Conservation (phyloP, 306 rosid species). For the Spatholobus suberectus region DNA sequence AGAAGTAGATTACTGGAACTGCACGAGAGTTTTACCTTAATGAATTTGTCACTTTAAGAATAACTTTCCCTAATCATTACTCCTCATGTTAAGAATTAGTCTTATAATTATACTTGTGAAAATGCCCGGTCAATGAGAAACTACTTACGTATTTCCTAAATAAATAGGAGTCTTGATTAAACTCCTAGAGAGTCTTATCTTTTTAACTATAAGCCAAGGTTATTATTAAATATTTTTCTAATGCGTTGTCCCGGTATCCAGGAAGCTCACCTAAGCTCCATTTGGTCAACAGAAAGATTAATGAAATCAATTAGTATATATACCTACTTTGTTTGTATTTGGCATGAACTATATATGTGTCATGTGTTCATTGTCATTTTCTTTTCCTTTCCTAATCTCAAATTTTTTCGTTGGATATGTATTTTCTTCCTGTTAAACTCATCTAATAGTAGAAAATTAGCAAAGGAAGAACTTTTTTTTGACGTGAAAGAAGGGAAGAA, state of each 20-base stretch:
- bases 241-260: neutral
- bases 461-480: neutral
- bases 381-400: slow-evolving; percentile 14
- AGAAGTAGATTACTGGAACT: too few relatives aligned
- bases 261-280: slow-evolving; percentile 43
- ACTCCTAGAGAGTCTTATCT: neutral
- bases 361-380: slow-evolving; percentile 30
- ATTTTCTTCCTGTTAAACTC: neutral
- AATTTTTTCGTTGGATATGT: neutral
- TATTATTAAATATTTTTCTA: neutral
- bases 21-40: too few relatives aligned
- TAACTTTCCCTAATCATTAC: neutral
- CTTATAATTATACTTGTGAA: neutral
- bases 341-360: slow-evolving; percentile 20
- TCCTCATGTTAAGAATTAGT: neutral
- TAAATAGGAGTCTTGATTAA: slow-evolving; percentile 2
- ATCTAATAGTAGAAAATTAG: neutral
- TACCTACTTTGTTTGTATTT: slow-evolving; percentile 27
- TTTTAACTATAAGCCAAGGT: neutral
- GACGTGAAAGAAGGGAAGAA: neutral
- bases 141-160: neutral
- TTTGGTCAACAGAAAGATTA: slow-evolving; percentile 39
- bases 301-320: slow-evolving; percentile 42
- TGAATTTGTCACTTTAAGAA: neutral
- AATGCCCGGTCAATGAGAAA: neutral